phyloP scores from a whole-genome alignment of 1,284 basidiomycete species.

The Puccinia brachypodii region DNA sequence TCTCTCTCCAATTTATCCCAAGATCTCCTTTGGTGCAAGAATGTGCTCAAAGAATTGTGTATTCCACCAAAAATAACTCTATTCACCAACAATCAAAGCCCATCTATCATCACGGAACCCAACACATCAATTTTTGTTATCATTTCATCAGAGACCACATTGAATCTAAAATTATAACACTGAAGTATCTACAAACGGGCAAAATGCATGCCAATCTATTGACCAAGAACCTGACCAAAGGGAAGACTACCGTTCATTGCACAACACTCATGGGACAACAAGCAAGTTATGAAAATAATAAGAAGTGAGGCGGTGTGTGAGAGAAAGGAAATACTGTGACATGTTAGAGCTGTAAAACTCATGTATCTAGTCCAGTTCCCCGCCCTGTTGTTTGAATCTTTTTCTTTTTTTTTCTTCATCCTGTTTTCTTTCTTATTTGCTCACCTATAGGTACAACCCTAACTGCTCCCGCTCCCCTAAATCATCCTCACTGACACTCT shows the following conservation, averaged over 20 bases:
- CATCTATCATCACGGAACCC: not conserved
- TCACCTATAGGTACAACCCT: too few relatives aligned
- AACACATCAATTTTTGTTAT: not conserved
- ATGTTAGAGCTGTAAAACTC: too few relatives aligned
- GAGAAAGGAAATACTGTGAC: too few relatives aligned
- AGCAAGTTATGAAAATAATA: not conserved
- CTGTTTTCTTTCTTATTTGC: too few relatives aligned
- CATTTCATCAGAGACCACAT: not conserved
- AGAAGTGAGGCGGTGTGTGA: not conserved
- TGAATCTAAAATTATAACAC: not conserved
- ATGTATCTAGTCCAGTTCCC: too few relatives aligned
- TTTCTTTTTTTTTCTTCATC: too few relatives aligned
- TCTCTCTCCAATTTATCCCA: not conserved
- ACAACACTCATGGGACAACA: not conserved
- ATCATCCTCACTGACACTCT: too few relatives aligned
- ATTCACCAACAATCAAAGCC: not conserved
- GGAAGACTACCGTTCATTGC: not conserved
- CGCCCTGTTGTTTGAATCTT: too few relatives aligned
- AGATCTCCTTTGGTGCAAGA: not conserved
- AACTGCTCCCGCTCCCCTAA: too few relatives aligned
- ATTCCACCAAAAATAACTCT: not conserved
- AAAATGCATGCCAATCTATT: not conserved
- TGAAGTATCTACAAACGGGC: not conserved
- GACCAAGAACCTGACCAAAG: not conserved
- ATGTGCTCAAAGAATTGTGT: not conserved